Conservation (phyloP, 495 filamentous ascomycete genomes). For the Venustampulla echinocandica region DNA sequence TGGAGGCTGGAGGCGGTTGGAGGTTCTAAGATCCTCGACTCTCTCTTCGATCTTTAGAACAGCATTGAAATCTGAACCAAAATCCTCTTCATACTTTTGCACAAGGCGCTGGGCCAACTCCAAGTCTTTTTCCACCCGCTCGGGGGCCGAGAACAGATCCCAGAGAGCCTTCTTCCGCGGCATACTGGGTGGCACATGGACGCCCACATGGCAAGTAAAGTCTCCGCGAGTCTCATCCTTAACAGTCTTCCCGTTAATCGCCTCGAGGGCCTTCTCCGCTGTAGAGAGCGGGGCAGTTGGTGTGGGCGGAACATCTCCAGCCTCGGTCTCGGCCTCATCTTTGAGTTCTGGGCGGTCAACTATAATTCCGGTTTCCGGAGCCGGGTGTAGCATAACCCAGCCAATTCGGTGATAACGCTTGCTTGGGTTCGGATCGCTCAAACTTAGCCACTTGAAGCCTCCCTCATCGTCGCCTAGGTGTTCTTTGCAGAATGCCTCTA, state of each 20-base stretch:
- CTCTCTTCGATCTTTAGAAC: slow-evolving; percentile 71
- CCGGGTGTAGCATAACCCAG: slow-evolving; percentile 90
- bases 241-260: slow-evolving; percentile 93
- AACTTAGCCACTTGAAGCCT: slow-evolving; percentile 82
- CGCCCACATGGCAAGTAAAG: slow-evolving; percentile 93
- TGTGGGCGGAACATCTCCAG: slow-evolving; percentile 55
- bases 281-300: slow-evolving; percentile 38
- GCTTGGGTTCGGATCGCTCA: slow-evolving; percentile 91
- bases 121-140: slow-evolving; percentile 78
- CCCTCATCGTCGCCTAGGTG: slow-evolving; percentile 79
- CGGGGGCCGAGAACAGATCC: slow-evolving; percentile 89
- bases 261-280: slow-evolving; percentile 79
- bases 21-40: slow-evolving; percentile 66
- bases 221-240: slow-evolving; percentile 86
- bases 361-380: slow-evolving; percentile 48
- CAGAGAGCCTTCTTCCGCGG: slow-evolving; percentile 94
- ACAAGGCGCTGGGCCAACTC: slow-evolving; percentile 68
- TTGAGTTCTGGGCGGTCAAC: slow-evolving; percentile 32
- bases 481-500: slow-evolving; percentile 87
- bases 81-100: slow-evolving; percentile 70
- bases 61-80: slow-evolving; percentile 63
- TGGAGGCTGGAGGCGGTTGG: slow-evolving; percentile 65
- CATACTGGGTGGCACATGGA: slow-evolving; percentile 79
- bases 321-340: slow-evolving; percentile 32
- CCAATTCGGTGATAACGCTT: slow-evolving; percentile 98